Conservation (phyloP, 2,329 filamentous ascomycete species). For the Xylaria sp. region DNA sequence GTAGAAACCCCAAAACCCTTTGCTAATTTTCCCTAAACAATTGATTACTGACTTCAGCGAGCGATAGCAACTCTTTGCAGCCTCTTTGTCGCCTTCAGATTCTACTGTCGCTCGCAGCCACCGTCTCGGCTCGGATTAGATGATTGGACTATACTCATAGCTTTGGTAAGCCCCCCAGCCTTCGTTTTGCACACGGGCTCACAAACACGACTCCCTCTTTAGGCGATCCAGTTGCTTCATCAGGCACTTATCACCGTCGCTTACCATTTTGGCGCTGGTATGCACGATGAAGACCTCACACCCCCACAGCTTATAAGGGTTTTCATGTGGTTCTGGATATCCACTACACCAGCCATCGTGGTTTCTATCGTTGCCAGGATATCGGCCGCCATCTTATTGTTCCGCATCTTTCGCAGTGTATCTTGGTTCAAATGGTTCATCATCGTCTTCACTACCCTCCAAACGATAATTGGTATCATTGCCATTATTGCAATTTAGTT, state of each 20-base stretch:
- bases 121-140: slow-evolving; percentile 5
- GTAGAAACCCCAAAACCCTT: no score
- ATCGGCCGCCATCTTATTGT: background rate
- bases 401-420: slow-evolving; percentile 7
- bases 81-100: background rate
- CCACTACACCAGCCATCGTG: background rate
- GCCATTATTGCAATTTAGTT: slow-evolving; percentile 1
- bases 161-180: background rate
- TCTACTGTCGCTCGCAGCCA: background rate
- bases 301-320: background rate
- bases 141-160: slow-evolving; percentile 1
- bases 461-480: background rate
- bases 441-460: background rate
- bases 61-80: background rate
- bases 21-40: no score
- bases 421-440: slow-evolving; percentile 11
- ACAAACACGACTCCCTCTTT: no score
- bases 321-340: slow-evolving; percentile 4
- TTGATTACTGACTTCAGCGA: no score
- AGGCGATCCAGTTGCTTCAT: slow-evolving; percentile 7
- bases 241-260: slow-evolving; percentile 16
- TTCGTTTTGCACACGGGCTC: background rate
- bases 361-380: slow-evolving; percentile 1
- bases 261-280: slow-evolving; percentile 11
- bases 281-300: slow-evolving; percentile 2